These are phyloP conservation scores for Tirmania nivea DNA, from an alignment of 495 filamentous ascomycete genomes.

Conservation along the genomic window DNA sequence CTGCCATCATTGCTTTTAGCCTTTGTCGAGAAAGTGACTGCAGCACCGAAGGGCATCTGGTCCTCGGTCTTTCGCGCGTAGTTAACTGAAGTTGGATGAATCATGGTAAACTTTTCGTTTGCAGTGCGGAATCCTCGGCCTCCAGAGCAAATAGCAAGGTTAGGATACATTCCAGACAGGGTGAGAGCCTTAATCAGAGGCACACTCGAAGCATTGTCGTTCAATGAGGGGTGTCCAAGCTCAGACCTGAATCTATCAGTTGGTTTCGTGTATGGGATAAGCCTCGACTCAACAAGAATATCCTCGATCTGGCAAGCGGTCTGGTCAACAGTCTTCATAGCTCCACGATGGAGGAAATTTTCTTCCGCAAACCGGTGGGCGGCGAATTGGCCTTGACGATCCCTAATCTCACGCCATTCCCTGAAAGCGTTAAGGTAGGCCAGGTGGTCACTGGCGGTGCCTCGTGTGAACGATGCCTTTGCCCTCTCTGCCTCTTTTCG, in stretches of 20 bases:
- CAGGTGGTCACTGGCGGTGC: conserved; percentile 31
- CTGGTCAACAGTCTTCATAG: conserved; percentile 24
- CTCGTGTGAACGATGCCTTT: conserved; percentile 23
- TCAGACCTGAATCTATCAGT: conserved; percentile 16
- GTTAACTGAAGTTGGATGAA: conserved; percentile 28
- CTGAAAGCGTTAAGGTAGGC: conserved; percentile 30
- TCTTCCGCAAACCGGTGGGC: conserved; percentile 20
- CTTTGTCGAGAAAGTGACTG: conserved; percentile 24
- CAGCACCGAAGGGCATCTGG: conserved; percentile 11
- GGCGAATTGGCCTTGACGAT: conserved; percentile 14
- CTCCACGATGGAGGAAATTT: conserved; percentile 24
- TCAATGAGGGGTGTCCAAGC: conserved; percentile 26
- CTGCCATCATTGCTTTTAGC: conserved; percentile 24
- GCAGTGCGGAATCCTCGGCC: conserved; percentile 22
- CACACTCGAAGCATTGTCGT: conserved; percentile 27
- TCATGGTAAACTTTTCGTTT: conserved; percentile 23
- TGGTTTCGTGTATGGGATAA: conserved; percentile 22
- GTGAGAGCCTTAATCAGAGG: conserved; percentile 31
- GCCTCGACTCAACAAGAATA: conserved; percentile 23
- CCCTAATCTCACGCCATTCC: conserved; percentile 22
- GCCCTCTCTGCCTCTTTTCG: conserved; percentile 17
- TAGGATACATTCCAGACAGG: conserved; percentile 29
- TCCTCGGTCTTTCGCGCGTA: conserved; percentile 8
- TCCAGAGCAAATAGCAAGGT: conserved; percentile 24
- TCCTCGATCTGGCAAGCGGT: conserved; percentile 27